These are phyloP conservation scores for Neocallimastix lanati DNA, from an alignment of 192 early-diverging fungal genomes.

Conservation along the genomic window DNA sequence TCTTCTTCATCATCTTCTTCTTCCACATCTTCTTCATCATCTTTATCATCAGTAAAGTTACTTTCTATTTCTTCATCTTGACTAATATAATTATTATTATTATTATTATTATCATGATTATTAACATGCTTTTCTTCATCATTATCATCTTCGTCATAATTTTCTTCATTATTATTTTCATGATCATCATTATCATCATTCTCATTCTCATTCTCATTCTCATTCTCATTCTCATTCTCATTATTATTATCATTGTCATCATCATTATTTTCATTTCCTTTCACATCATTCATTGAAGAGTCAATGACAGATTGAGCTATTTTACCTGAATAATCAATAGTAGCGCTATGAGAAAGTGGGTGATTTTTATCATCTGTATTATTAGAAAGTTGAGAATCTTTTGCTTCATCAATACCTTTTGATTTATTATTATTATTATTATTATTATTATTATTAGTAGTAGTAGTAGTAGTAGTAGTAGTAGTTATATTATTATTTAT, in stretches of 20 bases:
- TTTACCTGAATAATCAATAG: neutral
- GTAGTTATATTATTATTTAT: too few species aligned
- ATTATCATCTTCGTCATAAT: neutral
- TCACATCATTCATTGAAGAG: too few species aligned
- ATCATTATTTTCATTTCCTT: too few species aligned
- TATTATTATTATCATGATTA: neutral
- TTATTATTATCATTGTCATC: too few species aligned
- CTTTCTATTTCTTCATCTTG: neutral
- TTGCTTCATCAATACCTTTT: neutral
- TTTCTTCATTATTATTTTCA: too few species aligned
- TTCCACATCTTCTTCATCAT: too few species aligned
- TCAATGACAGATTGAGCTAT: neutral
- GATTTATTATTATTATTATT: too few species aligned
- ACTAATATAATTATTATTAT: neutral
- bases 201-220: neutral
- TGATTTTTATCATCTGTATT: too few species aligned
- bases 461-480: too few species aligned
- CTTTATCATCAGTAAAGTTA: too few species aligned
- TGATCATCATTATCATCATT: neutral
- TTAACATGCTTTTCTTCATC: too few species aligned
- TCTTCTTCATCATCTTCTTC: neutral
- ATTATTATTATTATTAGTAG: too few species aligned
- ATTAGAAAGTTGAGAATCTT: neutral
- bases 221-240: neutral
- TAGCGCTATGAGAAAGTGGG: neutral